Evolutionary conservation across 1,284 basidiomycete species (phyloP).

Genomic region (Cryptococcus sp.): DNA sequence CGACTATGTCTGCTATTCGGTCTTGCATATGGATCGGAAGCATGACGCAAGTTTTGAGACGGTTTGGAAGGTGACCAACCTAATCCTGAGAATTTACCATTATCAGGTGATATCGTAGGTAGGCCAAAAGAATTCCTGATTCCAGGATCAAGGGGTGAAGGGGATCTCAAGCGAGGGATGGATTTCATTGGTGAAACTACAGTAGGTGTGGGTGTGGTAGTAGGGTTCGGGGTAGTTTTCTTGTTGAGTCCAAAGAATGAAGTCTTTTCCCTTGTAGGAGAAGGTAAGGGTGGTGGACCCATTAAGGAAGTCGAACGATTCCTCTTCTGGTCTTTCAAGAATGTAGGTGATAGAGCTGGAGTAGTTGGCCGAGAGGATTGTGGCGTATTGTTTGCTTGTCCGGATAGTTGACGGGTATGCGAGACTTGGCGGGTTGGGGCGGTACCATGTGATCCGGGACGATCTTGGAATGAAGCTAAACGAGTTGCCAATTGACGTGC

Average conservation of each 20-base stretch:
- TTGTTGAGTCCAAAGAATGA: background rate
- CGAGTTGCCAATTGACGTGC: conserved; percentile 11
- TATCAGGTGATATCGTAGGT: conserved; percentile 26
- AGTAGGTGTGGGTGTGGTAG: background rate
- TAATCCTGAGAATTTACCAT: conserved; percentile 17
- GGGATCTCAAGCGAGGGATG: background rate
- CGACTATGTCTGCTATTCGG: background rate
- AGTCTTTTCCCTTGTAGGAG: conserved; percentile 5
- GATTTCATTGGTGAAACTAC: background rate
- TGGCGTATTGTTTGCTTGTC: conserved; percentile 13
- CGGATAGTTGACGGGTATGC: conserved; percentile 9
- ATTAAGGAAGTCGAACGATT: conserved; percentile 3
- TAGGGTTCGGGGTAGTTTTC: background rate
- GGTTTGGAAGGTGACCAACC: conserved; percentile 20
- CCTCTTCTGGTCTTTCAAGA: background rate
- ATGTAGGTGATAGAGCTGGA: conserved; percentile 2
- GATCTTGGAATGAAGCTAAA: conserved; percentile 19
- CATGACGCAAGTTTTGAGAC: background rate
- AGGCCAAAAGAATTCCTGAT: conserved; percentile 37
- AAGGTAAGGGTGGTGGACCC: conserved; percentile 1
- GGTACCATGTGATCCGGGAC: conserved; percentile 8
- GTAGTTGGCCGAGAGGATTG: conserved; percentile 11
- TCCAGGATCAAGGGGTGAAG: conserved; percentile 3
- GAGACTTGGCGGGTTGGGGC: conserved; percentile 3
- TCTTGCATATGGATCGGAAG: background rate